phyloP scores from a whole-genome alignment of 768 basidiomycete genomes.

The Lenzites betulinus region DNA sequence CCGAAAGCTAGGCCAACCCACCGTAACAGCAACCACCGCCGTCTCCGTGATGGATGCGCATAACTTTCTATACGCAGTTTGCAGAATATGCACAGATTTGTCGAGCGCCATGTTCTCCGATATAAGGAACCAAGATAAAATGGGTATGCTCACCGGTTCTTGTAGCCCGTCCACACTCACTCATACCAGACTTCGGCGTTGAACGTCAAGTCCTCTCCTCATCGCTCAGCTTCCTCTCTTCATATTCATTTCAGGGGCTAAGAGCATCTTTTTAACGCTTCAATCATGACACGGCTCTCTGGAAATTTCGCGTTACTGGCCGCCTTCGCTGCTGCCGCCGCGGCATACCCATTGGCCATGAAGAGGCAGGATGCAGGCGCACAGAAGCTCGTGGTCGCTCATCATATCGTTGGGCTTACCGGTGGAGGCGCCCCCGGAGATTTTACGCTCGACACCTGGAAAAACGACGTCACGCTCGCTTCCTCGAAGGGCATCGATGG shows the following conservation, averaged over 20 bases:
- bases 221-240: neutral
- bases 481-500: constrained; percentile 54
- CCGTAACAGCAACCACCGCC: too few species aligned
- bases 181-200: neutral
- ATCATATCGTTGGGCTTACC: constrained; percentile 70
- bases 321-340: neutral
- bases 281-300: neutral
- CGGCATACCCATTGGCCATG: neutral
- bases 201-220: neutral
- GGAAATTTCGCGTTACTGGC: neutral
- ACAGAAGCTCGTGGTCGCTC: constrained; percentile 48
- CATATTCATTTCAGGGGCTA: too few species aligned
- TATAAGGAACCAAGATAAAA: neutral
- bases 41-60: too few species aligned
- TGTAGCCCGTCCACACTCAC: neutral
- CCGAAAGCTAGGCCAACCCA: too few species aligned
- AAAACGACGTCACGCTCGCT: constrained; percentile 52
- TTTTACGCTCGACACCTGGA: constrained; percentile 59
- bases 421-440: constrained; percentile 37
- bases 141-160: neutral
- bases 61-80: too few species aligned
- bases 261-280: neutral
- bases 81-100: neutral
- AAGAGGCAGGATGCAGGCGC: neutral
- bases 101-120: too few species aligned